A percentile compares a stretch with the other conserved stretches of the same genome.
Evolutionary conservation across 306 rosid species (phyloP).

Genomic region (Phaseolus lunatus): DNA sequence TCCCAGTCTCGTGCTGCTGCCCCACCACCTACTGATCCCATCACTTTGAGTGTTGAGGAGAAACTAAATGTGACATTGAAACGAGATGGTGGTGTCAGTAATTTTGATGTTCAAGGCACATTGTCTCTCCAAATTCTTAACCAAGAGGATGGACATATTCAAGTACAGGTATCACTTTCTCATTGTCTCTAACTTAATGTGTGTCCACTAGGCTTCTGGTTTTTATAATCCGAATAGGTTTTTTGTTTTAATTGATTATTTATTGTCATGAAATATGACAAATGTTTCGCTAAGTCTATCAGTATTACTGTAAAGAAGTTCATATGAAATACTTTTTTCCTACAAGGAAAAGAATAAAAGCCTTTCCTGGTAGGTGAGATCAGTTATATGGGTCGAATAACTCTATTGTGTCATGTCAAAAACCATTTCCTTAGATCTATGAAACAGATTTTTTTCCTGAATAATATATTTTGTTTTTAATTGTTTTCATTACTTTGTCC

Average conservation of each 20-base stretch:
- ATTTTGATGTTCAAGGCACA: slow-evolving; percentile 93
- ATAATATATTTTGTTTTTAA: background rate
- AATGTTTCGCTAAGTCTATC: slow-evolving; percentile 2
- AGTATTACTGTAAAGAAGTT: background rate
- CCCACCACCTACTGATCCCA: slow-evolving; percentile 84
- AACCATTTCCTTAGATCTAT: background rate
- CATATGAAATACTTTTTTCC: background rate
- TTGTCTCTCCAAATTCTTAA: slow-evolving; percentile 90
- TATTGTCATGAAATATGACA: background rate
- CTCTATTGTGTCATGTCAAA: background rate
- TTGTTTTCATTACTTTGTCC: background rate
- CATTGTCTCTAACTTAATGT: background rate
- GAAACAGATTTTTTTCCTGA: background rate
- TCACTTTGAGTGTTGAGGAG: slow-evolving; percentile 93
- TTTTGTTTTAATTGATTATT: background rate
- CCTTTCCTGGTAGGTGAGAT: background rate
- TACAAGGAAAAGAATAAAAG: background rate
- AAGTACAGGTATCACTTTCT: slow-evolving; percentile 78
- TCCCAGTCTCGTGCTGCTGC: slow-evolving; percentile 74
- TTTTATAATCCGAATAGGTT: slow-evolving; percentile 15
- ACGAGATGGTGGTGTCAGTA: slow-evolving; percentile 95
- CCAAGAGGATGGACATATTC: slow-evolving; percentile 83
- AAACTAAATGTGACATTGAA: slow-evolving; percentile 84
- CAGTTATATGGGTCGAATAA: background rate
- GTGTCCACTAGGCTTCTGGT: slow-evolving; percentile 3